Evolutionary conservation across 352 stramenopile genomes (phyloP), one percentile per base, ranked within the genome.

Genomic region (Thalassiosira mediterranea): DNA sequence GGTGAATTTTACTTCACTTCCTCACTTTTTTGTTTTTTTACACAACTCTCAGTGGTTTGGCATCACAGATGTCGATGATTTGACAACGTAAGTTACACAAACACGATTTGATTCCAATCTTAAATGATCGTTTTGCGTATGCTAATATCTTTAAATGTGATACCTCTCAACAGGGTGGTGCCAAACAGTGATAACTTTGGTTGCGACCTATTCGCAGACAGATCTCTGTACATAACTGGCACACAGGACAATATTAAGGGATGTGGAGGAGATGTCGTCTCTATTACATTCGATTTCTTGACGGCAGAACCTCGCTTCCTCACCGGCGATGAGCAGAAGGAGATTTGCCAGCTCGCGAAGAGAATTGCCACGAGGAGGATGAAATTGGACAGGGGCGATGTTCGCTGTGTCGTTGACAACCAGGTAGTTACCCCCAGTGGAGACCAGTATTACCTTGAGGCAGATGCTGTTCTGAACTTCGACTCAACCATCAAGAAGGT

Each of bases 21-120:
- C 5, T 13, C 34, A 42, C 5, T 42, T 13, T 13, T 13, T 13
- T 13, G 5, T 42, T 13, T 13, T 13, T 42, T 42, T 13, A 42
- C 5, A 13, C 40, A 34, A 42, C 15, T 42, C 32, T 38, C 31
- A 84, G 66, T 89, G 82, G 82, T 76, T 86, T 52, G 79, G 82
- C 13, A 52, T 88, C 23, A 62, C 21, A 29, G 26, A n/a, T n/a
- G n/a, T n/a, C n/a, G n/a, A n/a, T n/a, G n/a, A n/a, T n/a, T n/a
- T n/a, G n/a, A n/a, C n/a, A n/a, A n/a, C n/a, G n/a, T n/a, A n/a
- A n/a, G n/a, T n/a, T n/a, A n/a, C n/a, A 44, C 37, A 80, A 37
- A 48, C 62, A 38, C 64, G 80, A 2, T 32, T 73, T 11, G 54
- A 84, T 26, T 75, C 67, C 49, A 42, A 61, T 11, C 28, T 81